A percentile compares a stretch with the other conserved stretches of the same genome.
These are phyloP conservation scores for Boeremia lycopersici DNA, from an alignment of 2,329 filamentous ascomycete species.

Conservation along the genomic window DNA sequence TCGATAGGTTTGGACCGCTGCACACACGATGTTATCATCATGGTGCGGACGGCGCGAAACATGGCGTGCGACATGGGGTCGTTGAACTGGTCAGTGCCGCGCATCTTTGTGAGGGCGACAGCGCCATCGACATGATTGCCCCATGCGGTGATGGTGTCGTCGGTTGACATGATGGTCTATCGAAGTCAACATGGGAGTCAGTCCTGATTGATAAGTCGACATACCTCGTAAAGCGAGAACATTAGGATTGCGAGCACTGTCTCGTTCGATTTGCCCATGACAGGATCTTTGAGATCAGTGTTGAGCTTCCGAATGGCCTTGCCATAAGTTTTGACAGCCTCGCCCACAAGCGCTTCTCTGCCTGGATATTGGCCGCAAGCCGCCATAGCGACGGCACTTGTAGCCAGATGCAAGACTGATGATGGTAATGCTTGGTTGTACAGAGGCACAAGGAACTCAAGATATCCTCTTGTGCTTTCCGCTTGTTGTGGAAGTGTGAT, in stretches of 20 bases:
- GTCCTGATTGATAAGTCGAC: slow-evolving; percentile 8
- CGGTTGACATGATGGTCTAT: slow-evolving; percentile 48
- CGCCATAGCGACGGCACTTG: slow-evolving; percentile 47
- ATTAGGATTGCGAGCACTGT: slow-evolving; percentile 48
- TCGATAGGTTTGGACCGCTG: slow-evolving; percentile 49
- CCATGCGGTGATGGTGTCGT: slow-evolving; percentile 47
- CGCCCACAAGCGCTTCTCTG: slow-evolving; percentile 37
- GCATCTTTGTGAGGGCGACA: slow-evolving; percentile 46
- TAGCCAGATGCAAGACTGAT: slow-evolving; percentile 50
- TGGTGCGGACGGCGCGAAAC: slow-evolving; percentile 49
- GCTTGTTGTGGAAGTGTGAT: slow-evolving; percentile 46
- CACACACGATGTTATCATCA: slow-evolving; percentile 51
- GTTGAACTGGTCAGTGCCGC: slow-evolving; percentile 48
- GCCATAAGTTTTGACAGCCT: slow-evolving; percentile 46
- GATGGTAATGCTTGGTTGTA: slow-evolving; percentile 43
- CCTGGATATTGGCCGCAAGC: slow-evolving; percentile 48
- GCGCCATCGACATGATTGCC: slow-evolving; percentile 50
- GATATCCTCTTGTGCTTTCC: slow-evolving; percentile 47
- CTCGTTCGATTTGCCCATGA: slow-evolving; percentile 45
- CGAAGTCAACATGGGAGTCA: background rate
- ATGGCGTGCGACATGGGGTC: slow-evolving; percentile 45
- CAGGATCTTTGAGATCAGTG: slow-evolving; percentile 44
- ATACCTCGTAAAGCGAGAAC: slow-evolving; percentile 51
- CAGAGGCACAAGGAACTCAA: slow-evolving; percentile 47
- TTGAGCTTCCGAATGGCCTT: slow-evolving; percentile 47